Percentiles rank a stretch among this genome's conserved stretches.
Evolutionary conservation across 1,284 basidiomycete species (phyloP).

Genomic region (Cystobasidiaceae sp.): DNA sequence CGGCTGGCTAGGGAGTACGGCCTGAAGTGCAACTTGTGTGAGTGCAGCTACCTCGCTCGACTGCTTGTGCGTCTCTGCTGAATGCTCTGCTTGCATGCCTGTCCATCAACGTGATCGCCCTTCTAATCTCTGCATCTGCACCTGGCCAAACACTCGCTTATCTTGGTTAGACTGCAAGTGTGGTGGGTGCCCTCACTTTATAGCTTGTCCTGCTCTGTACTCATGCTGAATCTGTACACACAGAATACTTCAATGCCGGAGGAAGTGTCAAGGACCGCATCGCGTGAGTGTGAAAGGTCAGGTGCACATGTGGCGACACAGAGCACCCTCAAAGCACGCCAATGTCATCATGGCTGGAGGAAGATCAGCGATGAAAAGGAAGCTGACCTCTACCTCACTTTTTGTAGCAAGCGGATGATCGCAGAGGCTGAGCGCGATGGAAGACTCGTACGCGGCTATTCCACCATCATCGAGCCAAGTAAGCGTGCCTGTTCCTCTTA

Average conservation of each 20-base stretch:
- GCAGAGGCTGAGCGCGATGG: constrained; percentile 84
- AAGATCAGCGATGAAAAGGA: not conserved
- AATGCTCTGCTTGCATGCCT: not conserved
- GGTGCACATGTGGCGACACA: not conserved
- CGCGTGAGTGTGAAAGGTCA: constrained; percentile 48
- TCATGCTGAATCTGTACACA: constrained; percentile 66
- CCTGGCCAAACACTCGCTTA: not conserved
- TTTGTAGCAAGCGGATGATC: constrained; percentile 77
- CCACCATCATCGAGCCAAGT: constrained; percentile 82
- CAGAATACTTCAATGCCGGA: constrained; percentile 81
- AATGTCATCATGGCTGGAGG: not conserved
- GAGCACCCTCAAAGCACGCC: not conserved
- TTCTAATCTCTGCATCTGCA: not conserved
- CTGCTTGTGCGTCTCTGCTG: not conserved
- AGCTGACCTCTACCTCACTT: not conserved
- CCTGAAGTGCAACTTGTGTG: constrained; percentile 83
- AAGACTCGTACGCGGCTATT: constrained; percentile 76
- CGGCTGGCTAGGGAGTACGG: constrained; percentile 68
- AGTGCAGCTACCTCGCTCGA: constrained; percentile 46
- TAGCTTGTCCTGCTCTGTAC: not conserved
- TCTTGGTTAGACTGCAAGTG: constrained; percentile 20
- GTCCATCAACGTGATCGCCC: not conserved
- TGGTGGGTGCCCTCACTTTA: constrained; percentile 1
- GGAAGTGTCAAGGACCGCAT: constrained; percentile 95
- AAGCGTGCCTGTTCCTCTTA: no score